Evolutionary conservation across 2,329 filamentous ascomycete species (phyloP).

Genomic region (Ophiostoma ips): DNA sequence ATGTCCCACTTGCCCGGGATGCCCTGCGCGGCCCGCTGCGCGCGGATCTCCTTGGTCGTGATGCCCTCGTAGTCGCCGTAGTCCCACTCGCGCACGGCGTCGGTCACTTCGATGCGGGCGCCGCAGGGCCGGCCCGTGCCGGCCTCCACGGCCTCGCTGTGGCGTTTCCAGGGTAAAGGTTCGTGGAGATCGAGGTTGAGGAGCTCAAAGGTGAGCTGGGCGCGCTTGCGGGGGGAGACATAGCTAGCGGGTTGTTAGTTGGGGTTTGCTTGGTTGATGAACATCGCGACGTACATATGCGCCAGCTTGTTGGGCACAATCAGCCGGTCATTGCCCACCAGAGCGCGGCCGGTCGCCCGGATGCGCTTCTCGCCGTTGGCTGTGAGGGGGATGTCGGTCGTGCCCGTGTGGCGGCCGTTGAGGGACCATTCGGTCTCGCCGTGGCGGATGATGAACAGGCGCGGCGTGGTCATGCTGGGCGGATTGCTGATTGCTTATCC

Average conservation of each 20-base stretch:
- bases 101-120: conserved; percentile 51
- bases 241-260: conserved; percentile 47
- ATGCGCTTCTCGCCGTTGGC: conserved; percentile 66
- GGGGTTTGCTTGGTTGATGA: not conserved
- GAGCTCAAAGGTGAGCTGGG: conserved; percentile 81
- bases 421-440: conserved; percentile 95
- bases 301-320: conserved; percentile 71
- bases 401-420: conserved; percentile 70
- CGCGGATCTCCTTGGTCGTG: conserved; percentile 54
- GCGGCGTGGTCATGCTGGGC: conserved; percentile 38
- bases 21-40: conserved; percentile 41
- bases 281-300: conserved; percentile 67
- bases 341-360: conserved; percentile 61
- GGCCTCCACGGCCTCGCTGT: conserved; percentile 17
- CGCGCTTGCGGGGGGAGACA: conserved; percentile 73
- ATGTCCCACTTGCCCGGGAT: conserved; percentile 59
- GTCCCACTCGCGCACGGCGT: conserved; percentile 72
- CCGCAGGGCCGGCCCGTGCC: conserved; percentile 27
- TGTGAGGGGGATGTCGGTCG: conserved; percentile 76
- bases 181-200: conserved; percentile 60
- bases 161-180: conserved; percentile 54
- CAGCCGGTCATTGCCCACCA: conserved; percentile 71
- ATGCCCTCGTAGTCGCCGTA: conserved; percentile 81
- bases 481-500: too few relatives aligned
- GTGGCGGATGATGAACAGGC: conserved; percentile 73